A percentile compares a stretch with the other conserved stretches of the same genome.
phyloP scores from a whole-genome alignment of 345 rosid genomes.

The Eucalyptus globulus region DNA sequence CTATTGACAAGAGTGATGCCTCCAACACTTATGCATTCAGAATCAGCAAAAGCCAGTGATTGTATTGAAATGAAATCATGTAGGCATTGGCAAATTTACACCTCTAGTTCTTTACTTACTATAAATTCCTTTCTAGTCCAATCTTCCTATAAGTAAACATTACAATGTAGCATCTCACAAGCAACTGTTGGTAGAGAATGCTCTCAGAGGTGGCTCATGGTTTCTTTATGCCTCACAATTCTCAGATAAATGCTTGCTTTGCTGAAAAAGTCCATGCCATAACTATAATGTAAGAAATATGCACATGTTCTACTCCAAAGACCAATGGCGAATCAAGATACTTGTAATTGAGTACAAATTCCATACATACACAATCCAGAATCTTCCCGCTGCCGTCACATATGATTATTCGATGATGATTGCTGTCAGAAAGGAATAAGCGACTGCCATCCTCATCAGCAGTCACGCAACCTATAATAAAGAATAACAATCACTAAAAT shows the following conservation, averaged over 20 bases:
- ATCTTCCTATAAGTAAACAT: neutral
- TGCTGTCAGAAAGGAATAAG: slow-evolving; percentile 82
- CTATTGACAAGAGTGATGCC: neutral
- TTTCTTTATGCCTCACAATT: neutral
- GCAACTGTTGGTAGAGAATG: neutral
- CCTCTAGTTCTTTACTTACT: neutral
- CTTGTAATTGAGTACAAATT: neutral
- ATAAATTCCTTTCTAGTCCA: neutral
- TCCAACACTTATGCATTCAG: neutral
- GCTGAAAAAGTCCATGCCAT: neutral
- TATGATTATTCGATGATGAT: slow-evolving; percentile 84
- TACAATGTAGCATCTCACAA: neutral
- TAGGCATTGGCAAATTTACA: neutral
- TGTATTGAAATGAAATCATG: neutral
- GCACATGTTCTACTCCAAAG: neutral
- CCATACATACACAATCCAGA: slow-evolving; percentile 67
- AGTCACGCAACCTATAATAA: slow-evolving; percentile 51
- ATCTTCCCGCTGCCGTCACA: slow-evolving; percentile 49
- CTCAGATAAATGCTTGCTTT: neutral
- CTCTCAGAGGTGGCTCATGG: neutral
- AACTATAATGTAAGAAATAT: neutral
- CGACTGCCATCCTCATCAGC: slow-evolving; percentile 57
- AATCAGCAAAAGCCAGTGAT: neutral
- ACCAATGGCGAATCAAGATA: neutral
- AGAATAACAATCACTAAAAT: neutral